A percentile compares a stretch with the other conserved stretches of the same genome.
Conservation (phyloP, 2,329 filamentous ascomycete genomes). For the Celoporthe dispersa region DNA sequence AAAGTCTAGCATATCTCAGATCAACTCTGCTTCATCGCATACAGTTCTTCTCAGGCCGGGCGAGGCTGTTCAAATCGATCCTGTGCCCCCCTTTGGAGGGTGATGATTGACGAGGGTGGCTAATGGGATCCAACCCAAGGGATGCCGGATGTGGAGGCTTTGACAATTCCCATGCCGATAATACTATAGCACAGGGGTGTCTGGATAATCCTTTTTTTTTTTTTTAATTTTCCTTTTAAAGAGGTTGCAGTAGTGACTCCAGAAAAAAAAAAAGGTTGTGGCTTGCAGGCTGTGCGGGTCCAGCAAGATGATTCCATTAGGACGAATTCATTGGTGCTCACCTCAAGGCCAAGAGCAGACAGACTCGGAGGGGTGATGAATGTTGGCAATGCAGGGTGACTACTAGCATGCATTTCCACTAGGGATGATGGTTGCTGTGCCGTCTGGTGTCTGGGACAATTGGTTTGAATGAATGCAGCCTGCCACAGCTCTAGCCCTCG, state of each 20-base stretch:
- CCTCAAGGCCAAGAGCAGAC: not conserved
- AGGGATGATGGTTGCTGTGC: not conserved
- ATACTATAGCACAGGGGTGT: slow-evolving; percentile 1
- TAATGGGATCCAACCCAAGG: not conserved
- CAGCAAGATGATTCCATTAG: not conserved
- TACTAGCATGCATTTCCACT: not conserved
- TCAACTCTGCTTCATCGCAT: too few relatives aligned
- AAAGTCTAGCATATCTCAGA: too few relatives aligned
- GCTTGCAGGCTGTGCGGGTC: not conserved
- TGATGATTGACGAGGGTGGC: slow-evolving; percentile 2
- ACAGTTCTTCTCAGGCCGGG: too few relatives aligned
- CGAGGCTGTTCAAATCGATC: too few relatives aligned
- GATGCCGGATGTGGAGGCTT: not conserved
- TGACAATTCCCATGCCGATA: not conserved
- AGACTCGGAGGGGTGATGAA: not conserved
- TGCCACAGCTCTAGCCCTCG: not conserved
- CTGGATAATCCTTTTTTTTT: too few relatives aligned
- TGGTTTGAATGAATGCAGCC: not conserved
- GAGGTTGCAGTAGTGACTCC: slow-evolving; percentile 4
- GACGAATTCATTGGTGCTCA: not conserved
- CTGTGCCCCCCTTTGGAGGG: too few relatives aligned
- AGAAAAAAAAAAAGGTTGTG: not conserved
- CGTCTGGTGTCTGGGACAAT: not conserved
- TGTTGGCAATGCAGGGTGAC: not conserved
- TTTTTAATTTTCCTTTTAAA: not conserved